These are phyloP conservation scores for Cyclotella choctawhatcheeana DNA, from an alignment of 108 stramenopile genomes.

Conservation along the genomic window DNA sequence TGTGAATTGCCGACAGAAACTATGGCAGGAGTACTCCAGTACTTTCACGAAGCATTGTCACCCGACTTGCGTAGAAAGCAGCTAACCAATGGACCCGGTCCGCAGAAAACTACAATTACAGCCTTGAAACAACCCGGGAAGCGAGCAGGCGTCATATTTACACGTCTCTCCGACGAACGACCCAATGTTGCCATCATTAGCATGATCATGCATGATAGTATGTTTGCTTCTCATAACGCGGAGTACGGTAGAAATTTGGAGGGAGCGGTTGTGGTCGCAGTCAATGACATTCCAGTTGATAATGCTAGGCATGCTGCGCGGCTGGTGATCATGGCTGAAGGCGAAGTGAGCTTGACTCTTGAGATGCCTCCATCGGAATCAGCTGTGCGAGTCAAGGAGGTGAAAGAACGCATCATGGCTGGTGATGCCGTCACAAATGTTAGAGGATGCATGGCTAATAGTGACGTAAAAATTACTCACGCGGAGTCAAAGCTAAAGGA, in stretches of 20 bases:
- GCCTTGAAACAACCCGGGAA: slow-evolving; percentile 12
- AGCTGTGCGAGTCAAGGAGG: background rate
- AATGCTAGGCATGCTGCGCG: slow-evolving; percentile 6
- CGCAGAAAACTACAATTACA: background rate
- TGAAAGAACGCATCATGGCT: background rate
- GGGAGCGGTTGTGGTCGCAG: slow-evolving; percentile 2
- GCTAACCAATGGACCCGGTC: background rate
- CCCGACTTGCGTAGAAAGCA: background rate
- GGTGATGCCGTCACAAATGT: slow-evolving; percentile 1
- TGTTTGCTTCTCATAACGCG: slow-evolving; percentile 4
- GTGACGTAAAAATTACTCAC: background rate
- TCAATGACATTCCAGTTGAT: slow-evolving; percentile 1
- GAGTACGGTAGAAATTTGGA: background rate
- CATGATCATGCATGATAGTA: slow-evolving; percentile 18
- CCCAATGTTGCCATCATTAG: slow-evolving; percentile 12
- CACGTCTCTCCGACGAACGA: slow-evolving; percentile 1
- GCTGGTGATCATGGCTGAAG: slow-evolving; percentile 10
- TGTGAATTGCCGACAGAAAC: background rate
- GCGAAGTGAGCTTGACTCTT: slow-evolving; percentile 4
- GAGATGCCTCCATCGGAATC: slow-evolving; percentile 3
- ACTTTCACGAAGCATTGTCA: slow-evolving; percentile 14
- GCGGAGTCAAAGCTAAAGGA: background rate
- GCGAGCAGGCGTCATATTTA: slow-evolving; percentile 13
- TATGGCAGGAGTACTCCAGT: slow-evolving; percentile 9
- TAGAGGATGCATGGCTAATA: background rate